These are phyloP conservation scores for Leptodontidium sp. DNA, from an alignment of 2,329 filamentous ascomycete genomes.

Conservation along the genomic window DNA sequence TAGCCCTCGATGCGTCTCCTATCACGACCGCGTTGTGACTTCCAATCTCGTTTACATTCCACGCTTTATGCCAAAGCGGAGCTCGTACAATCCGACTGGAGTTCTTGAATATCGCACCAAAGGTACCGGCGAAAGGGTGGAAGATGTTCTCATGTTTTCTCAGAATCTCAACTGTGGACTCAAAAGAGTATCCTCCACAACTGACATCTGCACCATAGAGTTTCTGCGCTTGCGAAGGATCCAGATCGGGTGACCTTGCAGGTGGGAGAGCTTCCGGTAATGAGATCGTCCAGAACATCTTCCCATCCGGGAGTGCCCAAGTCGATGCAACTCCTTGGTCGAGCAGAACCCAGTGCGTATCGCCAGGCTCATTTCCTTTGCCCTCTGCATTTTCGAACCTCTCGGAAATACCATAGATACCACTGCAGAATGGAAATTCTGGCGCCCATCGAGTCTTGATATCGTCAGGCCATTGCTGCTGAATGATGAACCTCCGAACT, in stretches of 20 bases:
- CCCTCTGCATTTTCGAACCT: slow-evolving; percentile 1
- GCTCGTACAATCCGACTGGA: slow-evolving; percentile 22
- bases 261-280: slow-evolving; percentile 7
- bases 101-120: slow-evolving; percentile 18
- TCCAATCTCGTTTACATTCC: slow-evolving; percentile 22
- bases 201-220: slow-evolving; percentile 14
- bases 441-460: slow-evolving; percentile 16
- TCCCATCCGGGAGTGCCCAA: slow-evolving; percentile 26
- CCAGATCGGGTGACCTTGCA: not conserved
- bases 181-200: slow-evolving; percentile 18
- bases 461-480: not conserved
- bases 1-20: slow-evolving; percentile 26
- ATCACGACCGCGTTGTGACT: slow-evolving; percentile 22
- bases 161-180: slow-evolving; percentile 21
- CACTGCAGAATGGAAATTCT: slow-evolving; percentile 12
- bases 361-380: slow-evolving; percentile 11
- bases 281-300: slow-evolving; percentile 25
- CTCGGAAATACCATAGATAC: slow-evolving; percentile 23
- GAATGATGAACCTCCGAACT: slow-evolving; percentile 24
- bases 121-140: slow-evolving; percentile 22
- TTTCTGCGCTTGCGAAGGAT: not conserved
- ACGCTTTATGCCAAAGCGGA: slow-evolving; percentile 21
- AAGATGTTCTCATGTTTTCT: slow-evolving; percentile 19
- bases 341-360: slow-evolving; percentile 28
- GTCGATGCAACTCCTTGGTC: slow-evolving; percentile 24